These are phyloP conservation scores for Aspergillus intermedius DNA, from an alignment of 2,329 filamentous ascomycete genomes.

Conservation along the genomic window DNA sequence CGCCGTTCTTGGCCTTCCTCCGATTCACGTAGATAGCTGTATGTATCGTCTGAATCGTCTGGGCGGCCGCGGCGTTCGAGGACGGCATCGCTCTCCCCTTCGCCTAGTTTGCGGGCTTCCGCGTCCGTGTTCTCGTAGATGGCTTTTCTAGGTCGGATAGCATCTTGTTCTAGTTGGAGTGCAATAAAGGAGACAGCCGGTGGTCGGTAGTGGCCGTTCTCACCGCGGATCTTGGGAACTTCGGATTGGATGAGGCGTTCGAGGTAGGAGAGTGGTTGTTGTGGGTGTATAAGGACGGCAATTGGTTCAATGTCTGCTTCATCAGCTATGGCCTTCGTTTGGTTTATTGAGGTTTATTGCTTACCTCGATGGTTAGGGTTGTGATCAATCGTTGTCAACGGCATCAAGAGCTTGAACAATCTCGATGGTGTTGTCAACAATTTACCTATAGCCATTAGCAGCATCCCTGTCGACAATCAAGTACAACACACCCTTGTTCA, in stretches of 20 bases:
- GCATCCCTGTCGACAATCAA: background rate
- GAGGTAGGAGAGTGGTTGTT: slow-evolving; percentile 85
- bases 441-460: slow-evolving; percentile 50
- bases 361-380: slow-evolving; percentile 51
- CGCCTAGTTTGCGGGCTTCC: slow-evolving; percentile 29
- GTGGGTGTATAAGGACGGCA: slow-evolving; percentile 77
- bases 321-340: background rate
- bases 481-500: slow-evolving; percentile 55
- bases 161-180: slow-evolving; percentile 63
- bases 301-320: slow-evolving; percentile 64
- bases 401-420: slow-evolving; percentile 73
- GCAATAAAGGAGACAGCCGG: slow-evolving; percentile 74
- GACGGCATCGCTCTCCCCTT: slow-evolving; percentile 11
- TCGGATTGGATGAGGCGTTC: slow-evolving; percentile 85
- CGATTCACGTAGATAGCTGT: slow-evolving; percentile 58
- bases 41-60: slow-evolving; percentile 57
- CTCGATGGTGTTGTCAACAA: slow-evolving; percentile 73
- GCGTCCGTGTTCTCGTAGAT: slow-evolving; percentile 33
- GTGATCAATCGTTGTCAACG: slow-evolving; percentile 58
- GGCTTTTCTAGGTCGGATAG: slow-evolving; percentile 36
- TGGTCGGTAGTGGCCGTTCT: slow-evolving; percentile 60
- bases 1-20: slow-evolving; percentile 30
- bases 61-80: slow-evolving; percentile 40
- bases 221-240: slow-evolving; percentile 59
- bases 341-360: background rate